Evolutionary conservation across 2,329 filamentous ascomycete genomes (phyloP).

Genomic region (Fusarium devonianum): DNA sequence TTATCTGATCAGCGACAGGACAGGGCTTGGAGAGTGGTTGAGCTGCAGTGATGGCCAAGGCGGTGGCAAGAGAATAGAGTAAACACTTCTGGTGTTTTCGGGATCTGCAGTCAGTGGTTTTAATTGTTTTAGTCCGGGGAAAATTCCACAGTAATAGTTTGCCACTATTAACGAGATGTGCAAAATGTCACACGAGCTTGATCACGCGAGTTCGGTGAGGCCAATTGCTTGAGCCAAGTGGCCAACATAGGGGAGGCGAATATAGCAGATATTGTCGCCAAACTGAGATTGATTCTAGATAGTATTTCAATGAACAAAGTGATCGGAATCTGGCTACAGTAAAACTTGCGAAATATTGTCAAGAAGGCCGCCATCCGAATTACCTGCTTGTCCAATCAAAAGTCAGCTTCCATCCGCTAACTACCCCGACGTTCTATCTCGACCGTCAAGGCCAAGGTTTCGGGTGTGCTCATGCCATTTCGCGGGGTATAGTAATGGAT

Average conservation of each 20-base stretch:
- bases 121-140: not conserved
- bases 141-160: conserved; percentile 10
- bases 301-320: too few species aligned
- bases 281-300: too few species aligned
- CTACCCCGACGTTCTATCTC: not conserved
- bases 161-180: not conserved
- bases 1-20: conserved; percentile 15
- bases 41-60: conserved; percentile 6
- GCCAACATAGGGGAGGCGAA: too few species aligned
- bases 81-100: conserved; percentile 10
- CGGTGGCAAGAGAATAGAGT: conserved; percentile 17
- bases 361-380: too few species aligned
- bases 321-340: too few species aligned
- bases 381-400: conserved; percentile 25
- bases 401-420: too few species aligned
- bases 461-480: conserved; percentile 4
- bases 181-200: conserved; percentile 17
- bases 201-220: not conserved
- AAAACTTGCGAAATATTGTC: too few species aligned
- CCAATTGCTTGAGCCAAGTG: not conserved
- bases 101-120: not conserved
- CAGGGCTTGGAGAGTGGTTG: not conserved
- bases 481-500: conserved; percentile 27
- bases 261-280: too few species aligned
- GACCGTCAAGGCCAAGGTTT: not conserved